A percentile compares a stretch with the other conserved stretches of the same genome.
These are phyloP conservation scores for Lactarius hatsudake DNA, from an alignment of 768 basidiomycete species.

Conservation along the genomic window DNA sequence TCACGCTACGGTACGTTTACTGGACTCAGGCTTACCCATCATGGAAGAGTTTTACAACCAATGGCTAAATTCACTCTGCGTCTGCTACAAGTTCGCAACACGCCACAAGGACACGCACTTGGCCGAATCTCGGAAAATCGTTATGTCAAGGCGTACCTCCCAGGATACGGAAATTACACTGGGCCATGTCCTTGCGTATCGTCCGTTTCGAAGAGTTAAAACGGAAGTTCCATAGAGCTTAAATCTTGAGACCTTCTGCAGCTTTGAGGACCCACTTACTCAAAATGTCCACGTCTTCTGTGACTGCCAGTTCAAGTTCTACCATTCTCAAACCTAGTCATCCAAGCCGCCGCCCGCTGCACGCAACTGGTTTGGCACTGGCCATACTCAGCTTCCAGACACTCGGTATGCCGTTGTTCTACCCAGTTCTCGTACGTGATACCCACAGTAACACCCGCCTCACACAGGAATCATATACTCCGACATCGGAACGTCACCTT, in stretches of 20 bases:
- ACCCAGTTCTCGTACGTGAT: background rate
- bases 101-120: background rate
- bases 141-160: constrained; percentile 1
- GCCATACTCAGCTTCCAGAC: constrained; percentile 36
- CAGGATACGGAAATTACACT: background rate
- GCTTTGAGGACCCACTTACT: background rate
- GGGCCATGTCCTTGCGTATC: background rate
- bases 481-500: constrained; percentile 57
- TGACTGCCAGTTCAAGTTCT: no score
- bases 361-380: constrained; percentile 26
- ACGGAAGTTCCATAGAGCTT: background rate
- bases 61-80: background rate
- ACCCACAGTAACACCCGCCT: background rate
- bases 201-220: background rate
- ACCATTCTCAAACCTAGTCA: background rate
- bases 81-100: background rate
- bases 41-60: background rate
- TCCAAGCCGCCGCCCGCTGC: constrained; percentile 5
- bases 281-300: background rate
- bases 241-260: background rate
- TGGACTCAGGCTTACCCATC: no score
- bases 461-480: constrained; percentile 41
- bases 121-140: no score
- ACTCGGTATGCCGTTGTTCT: constrained; percentile 27
- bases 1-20: background rate